Percentiles rank a stretch among this genome's conserved stretches.
These are phyloP conservation scores for Cucurbita ficifolia DNA, from an alignment of 306 rosid species.

Conservation along the genomic window DNA sequence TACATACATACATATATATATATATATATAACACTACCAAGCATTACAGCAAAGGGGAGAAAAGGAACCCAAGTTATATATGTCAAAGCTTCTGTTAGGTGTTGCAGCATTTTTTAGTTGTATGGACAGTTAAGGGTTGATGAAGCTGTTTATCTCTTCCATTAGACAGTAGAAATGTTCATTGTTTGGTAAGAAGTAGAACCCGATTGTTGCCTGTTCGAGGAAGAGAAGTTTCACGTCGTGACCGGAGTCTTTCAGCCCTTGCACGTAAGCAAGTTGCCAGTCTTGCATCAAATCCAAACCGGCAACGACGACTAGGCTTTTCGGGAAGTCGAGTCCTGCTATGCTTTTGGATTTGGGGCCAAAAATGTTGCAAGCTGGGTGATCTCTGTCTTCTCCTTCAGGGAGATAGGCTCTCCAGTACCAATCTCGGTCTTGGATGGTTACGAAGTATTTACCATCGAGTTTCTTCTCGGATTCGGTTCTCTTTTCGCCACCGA, in stretches of 20 bases:
- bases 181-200: constrained; percentile 69
- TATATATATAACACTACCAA: constrained; percentile 35
- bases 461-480: constrained; percentile 48
- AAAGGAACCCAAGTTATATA: constrained; percentile 17
- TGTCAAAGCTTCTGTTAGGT: constrained; percentile 45
- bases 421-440: constrained; percentile 64
- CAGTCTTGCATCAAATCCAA: constrained; percentile 65
- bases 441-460: constrained; percentile 52
- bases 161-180: constrained; percentile 45
- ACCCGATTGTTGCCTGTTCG: constrained; percentile 57
- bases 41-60: constrained; percentile 18
- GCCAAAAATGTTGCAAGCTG: constrained; percentile 59
- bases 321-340: constrained; percentile 42
- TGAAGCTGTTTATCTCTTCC: constrained; percentile 51
- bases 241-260: constrained; percentile 34
- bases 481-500: constrained; percentile 44
- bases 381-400: constrained; percentile 61
- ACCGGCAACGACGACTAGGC: constrained; percentile 62
- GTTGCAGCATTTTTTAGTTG: constrained; percentile 25
- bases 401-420: constrained; percentile 68
- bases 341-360: constrained; percentile 37
- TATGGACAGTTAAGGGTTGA: constrained; percentile 40
- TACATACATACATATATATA: constrained; percentile 22
- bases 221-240: constrained; percentile 46
- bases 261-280: constrained; percentile 59